Evolutionary conservation across 2,329 filamentous ascomycete genomes (phyloP).

Genomic region (Trichoderma breve): DNA sequence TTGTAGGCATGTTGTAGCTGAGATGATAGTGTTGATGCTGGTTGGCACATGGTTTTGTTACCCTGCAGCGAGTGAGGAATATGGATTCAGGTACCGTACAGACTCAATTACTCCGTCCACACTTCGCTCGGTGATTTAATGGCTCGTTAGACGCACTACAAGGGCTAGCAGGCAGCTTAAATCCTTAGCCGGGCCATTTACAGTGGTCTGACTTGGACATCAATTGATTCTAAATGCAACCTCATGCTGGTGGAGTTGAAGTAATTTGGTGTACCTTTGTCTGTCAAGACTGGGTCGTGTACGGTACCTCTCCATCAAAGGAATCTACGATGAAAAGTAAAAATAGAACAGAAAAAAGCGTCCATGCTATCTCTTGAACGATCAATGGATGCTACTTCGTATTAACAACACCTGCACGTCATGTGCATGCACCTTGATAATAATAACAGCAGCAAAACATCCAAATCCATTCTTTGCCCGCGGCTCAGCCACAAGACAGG

Average conservation of each 20-base stretch:
- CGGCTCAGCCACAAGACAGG: slow-evolving; percentile 8
- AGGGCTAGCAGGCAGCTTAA: not conserved
- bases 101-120: not conserved
- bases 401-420: not conserved
- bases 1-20: not conserved
- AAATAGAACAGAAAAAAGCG: not conserved
- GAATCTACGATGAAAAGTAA: not conserved
- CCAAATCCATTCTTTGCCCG: not conserved
- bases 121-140: not conserved
- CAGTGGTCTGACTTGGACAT: not conserved
- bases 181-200: not conserved
- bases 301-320: not conserved
- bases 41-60: not conserved
- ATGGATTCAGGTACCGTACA: not conserved
- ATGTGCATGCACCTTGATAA: not conserved
- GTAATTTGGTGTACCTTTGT: not conserved
- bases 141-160: not conserved
- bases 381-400: not conserved
- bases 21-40: not conserved
- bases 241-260: not conserved
- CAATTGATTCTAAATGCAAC: not conserved
- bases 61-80: not conserved
- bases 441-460: not conserved
- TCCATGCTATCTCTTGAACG: not conserved
- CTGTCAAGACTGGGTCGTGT: not conserved